These are phyloP conservation scores for Paraglomus occultum DNA, from an alignment of 192 early-diverging fungal genomes.

Conservation along the genomic window DNA sequence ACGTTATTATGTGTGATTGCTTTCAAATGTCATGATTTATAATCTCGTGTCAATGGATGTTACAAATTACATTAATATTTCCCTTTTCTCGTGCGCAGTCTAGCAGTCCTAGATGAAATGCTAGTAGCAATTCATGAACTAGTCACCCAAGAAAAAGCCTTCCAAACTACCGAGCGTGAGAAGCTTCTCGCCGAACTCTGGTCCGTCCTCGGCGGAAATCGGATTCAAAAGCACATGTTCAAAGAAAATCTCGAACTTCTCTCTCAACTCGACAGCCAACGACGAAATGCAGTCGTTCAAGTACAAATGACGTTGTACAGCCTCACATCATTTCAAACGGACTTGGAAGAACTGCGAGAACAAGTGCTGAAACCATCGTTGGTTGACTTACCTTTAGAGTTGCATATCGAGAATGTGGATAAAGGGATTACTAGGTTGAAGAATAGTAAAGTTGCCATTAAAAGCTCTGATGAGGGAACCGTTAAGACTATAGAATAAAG, in stretches of 20 bases:
- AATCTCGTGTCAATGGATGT: not conserved
- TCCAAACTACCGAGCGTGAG: slow-evolving; percentile 34
- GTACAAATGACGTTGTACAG: slow-evolving; percentile 42
- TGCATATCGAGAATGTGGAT: slow-evolving; percentile 42
- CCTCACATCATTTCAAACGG: slow-evolving; percentile 51
- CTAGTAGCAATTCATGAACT: slow-evolving; percentile 46
- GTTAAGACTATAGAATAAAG: too few species aligned
- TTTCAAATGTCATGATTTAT: not conserved
- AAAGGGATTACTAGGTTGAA: slow-evolving; percentile 41
- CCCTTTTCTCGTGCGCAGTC: slow-evolving; percentile 23
- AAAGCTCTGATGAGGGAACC: not conserved
- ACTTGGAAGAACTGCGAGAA: slow-evolving; percentile 48
- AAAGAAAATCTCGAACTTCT: slow-evolving; percentile 44
- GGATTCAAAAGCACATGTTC: slow-evolving; percentile 31
- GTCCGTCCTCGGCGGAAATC: slow-evolving; percentile 35
- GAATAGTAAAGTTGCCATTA: slow-evolving; percentile 36
- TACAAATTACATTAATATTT: not conserved
- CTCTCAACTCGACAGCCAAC: slow-evolving; percentile 38
- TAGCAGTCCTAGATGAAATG: slow-evolving; percentile 41
- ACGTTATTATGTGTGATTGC: not conserved
- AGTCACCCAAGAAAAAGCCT: slow-evolving; percentile 37
- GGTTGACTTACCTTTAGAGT: slow-evolving; percentile 34
- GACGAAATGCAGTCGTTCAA: slow-evolving; percentile 39
- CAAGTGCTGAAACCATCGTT: slow-evolving; percentile 39
- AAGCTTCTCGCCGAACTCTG: slow-evolving; percentile 39